phyloP scores from a whole-genome alignment of 2,329 filamentous ascomycete genomes.

The Dothideomycetidae sp. region DNA sequence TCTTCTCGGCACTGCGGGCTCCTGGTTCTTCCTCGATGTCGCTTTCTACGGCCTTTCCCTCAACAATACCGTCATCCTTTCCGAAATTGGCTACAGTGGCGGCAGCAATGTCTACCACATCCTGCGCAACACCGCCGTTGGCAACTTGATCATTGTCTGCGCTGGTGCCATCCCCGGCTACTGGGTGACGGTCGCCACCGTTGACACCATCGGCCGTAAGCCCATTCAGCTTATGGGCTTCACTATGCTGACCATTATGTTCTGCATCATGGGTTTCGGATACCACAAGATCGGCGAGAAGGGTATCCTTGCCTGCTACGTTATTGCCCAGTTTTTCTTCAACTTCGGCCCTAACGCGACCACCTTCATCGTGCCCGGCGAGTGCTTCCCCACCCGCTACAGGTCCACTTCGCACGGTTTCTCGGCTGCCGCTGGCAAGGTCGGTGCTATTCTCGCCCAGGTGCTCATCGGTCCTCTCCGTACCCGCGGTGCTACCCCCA shows the following conservation, averaged over 20 bases:
- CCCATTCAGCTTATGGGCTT: slow-evolving; percentile 53
- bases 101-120: slow-evolving; percentile 51
- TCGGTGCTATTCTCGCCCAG: slow-evolving; percentile 37
- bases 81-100: slow-evolving; percentile 57
- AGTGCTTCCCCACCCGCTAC: slow-evolving; percentile 38
- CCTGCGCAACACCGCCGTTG: slow-evolving; percentile 60
- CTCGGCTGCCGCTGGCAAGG: slow-evolving; percentile 34
- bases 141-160: slow-evolving; percentile 65
- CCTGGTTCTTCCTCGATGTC: slow-evolving; percentile 69
- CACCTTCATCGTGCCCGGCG: slow-evolving; percentile 38
- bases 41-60: slow-evolving; percentile 47
- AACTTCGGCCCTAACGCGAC: slow-evolving; percentile 40
- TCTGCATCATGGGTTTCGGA: slow-evolving; percentile 36
- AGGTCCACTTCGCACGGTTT: slow-evolving; percentile 35
- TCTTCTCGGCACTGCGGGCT: slow-evolving; percentile 64
- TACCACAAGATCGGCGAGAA: slow-evolving; percentile 30
- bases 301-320: slow-evolving; percentile 33
- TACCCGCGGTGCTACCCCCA: slow-evolving; percentile 40
- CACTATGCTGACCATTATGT: slow-evolving; percentile 33
- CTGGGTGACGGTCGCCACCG: slow-evolving; percentile 62
- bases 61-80: slow-evolving; percentile 60
- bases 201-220: slow-evolving; percentile 64
- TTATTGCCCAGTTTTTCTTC: slow-evolving; percentile 38
- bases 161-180: slow-evolving; percentile 70
- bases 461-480: slow-evolving; percentile 36